These are phyloP conservation scores for Aureobasidium sp. DNA, from an alignment of 2,329 filamentous ascomycete species.

Conservation along the genomic window DNA sequence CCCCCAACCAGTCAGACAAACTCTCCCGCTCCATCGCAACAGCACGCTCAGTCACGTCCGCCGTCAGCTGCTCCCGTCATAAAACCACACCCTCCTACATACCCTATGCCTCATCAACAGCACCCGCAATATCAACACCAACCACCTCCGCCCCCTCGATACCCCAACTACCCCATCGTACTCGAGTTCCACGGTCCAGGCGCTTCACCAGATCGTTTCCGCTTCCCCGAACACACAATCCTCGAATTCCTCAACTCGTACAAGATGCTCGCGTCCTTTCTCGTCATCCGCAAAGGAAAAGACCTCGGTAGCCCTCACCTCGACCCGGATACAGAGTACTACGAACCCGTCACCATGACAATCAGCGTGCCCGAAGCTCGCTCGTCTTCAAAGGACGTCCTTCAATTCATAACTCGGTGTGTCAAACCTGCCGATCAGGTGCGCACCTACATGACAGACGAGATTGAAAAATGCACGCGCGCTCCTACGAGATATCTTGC, in stretches of 20 bases:
- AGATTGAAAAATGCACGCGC: conserved; percentile 63
- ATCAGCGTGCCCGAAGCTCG: conserved; percentile 36
- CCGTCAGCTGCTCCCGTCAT: conserved; percentile 12
- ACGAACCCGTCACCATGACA: conserved; percentile 73
- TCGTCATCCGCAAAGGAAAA: conserved; percentile 78
- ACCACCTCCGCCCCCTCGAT: conserved; percentile 49
- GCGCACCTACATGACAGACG: conserved; percentile 60
- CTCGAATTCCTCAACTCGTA: conserved; percentile 66
- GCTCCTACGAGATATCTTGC: conserved; percentile 63
- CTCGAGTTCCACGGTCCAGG: conserved; percentile 66
- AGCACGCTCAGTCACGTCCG: conserved; percentile 6
- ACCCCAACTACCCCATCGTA: conserved; percentile 69
- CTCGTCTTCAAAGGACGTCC: conserved; percentile 44
- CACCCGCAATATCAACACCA: conserved; percentile 6
- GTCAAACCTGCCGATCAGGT: conserved; percentile 62
- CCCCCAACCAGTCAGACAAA: conserved; percentile 24
- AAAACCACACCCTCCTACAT: conserved; percentile 10
- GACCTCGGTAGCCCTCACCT: conserved; percentile 48
- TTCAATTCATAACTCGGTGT: conserved; percentile 62
- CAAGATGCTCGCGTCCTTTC: conserved; percentile 77
- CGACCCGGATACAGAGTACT: conserved; percentile 68
- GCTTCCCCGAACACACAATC: conserved; percentile 83
- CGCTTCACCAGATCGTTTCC: conserved; percentile 76
- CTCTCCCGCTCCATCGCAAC: conserved; percentile 17
- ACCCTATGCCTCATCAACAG: conserved; percentile 12